Evolutionary conservation across 441 rosid species (phyloP), one percentile per base, ranked within the genome.

Genomic region (Omphalea diandra): DNA sequence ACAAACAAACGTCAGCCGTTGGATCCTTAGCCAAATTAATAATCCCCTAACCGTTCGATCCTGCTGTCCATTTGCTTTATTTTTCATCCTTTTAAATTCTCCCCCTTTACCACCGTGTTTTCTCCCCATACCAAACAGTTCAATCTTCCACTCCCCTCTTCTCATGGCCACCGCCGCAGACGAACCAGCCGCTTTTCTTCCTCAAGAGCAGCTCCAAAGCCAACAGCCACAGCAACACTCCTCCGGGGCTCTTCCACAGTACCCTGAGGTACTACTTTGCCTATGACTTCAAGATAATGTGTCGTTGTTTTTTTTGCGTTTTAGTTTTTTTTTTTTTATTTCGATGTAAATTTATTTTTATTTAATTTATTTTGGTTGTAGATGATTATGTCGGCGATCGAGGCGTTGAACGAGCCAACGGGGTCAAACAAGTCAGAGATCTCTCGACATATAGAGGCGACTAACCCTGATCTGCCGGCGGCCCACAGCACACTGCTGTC

Each of bases 311-410:
- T 10, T n/a, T n/a, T n/a, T n/a, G n/a, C n/a, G n/a, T n/a, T n/a
- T n/a, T n/a, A n/a, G n/a, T n/a, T n/a, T n/a, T n/a, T 57, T 5
- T 1, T n/a, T 1, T 36, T 26, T 63, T 6, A 53, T 17, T 18
- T 46, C 53, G 58, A 15, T 59, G 5, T 33, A 55, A 6, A 35
- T 7, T 63, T 41, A 26, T 7, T 38, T 17, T 4, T 24, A 31
- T 32, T 27, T 26, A 35, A 41, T 35, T 32, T 7, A n/a, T 14
- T 35, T 66, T 9, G n/a, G 58, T 67, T 68, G 11, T 24, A 90
- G 97, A 71, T 87, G 93, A 90, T 92, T 49, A 77, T 87, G 80
- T 86, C 79, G 41, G 97, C 98, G 26, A 84, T 90, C 17, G 92
- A 90, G 73, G 85, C 83, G 1, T 68, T 81, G 52, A 64, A 77